phyloP scores from a whole-genome alignment of 257 asterid genomes.

The Dorcoceras hygrometricum region DNA sequence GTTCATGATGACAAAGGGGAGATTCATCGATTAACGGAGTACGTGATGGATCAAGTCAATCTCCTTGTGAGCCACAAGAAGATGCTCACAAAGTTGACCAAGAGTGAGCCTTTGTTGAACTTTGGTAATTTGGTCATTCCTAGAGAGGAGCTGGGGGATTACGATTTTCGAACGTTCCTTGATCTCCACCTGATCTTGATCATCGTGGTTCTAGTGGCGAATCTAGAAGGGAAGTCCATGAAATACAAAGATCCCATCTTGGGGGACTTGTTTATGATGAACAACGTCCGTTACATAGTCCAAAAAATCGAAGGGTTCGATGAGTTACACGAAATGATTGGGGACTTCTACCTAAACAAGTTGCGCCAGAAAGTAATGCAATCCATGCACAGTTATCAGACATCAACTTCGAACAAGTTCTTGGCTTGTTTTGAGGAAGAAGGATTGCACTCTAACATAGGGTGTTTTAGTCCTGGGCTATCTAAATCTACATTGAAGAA shows the following conservation, averaged over 20 bases:
- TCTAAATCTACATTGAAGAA: slow-evolving; percentile 22
- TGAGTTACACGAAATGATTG: slow-evolving; percentile 33
- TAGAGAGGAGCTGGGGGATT: slow-evolving; percentile 23
- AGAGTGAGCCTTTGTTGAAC: slow-evolving; percentile 23
- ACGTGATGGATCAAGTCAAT: slow-evolving; percentile 28
- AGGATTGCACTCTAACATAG: slow-evolving; percentile 21
- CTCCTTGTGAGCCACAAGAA: slow-evolving; percentile 25
- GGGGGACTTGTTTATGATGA: slow-evolving; percentile 37
- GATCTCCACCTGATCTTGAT: slow-evolving; percentile 40
- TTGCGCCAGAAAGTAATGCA: slow-evolving; percentile 7
- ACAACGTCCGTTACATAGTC: slow-evolving; percentile 34
- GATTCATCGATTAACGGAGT: slow-evolving; percentile 22
- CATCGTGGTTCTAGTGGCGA: slow-evolving; percentile 26
- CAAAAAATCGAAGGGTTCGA: slow-evolving; percentile 25
- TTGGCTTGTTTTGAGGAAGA: slow-evolving; percentile 29
- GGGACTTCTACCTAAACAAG: slow-evolving; percentile 22
- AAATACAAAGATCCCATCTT: slow-evolving; percentile 20
- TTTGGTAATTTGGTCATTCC: slow-evolving; percentile 19
- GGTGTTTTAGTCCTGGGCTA: slow-evolving; percentile 24
- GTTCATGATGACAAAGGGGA: slow-evolving; percentile 28
- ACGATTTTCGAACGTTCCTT: slow-evolving; percentile 2
- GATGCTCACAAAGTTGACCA: slow-evolving; percentile 30
- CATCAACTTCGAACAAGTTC: slow-evolving; percentile 30
- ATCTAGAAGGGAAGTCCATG: slow-evolving; percentile 24
- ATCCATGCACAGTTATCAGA: slow-evolving; percentile 17